Base-by-base conservation (phyloP, 805 yeast genomes). In the Teunomyces gatunensis region DNA sequence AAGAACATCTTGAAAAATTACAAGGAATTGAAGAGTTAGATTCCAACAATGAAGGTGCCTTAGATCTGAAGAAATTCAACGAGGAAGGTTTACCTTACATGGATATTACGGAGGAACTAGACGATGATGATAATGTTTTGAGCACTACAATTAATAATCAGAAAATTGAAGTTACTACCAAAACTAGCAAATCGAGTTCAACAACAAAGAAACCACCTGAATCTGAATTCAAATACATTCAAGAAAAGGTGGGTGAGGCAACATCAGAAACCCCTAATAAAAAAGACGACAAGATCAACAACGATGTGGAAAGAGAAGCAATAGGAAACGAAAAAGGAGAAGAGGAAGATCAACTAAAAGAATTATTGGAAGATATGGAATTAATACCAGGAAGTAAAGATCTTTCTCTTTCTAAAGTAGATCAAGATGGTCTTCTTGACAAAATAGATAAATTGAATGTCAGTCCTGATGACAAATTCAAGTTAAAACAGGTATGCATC, bases 31-130 rank as follows among this genome's bases (percentile, higher is more conserved):
- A 23, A 12, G 17, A 50, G 54, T 54, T 17, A 51, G 25, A 20
- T 35, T 34, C 49, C 23, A 49, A 49, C 18, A 43, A 49, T 2
- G 47, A 47, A 6, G 43, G 15, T 11, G 23, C 40, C 4, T 37
- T 37, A 12, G 28, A 37, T 20, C 10, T 12, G 18, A 23, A 13
- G 18, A 47, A 50, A 20, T 46, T 55, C 6, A 68, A 69, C 18
- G 80, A 70, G 3, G 83, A 78, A 12, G 81, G 74, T 1, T 56
- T 83, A 2, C 90, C 89, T 0, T 69, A 87, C 20, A 81, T 89
- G 82, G 97, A 90, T 48, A 91, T 91, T 18, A 74, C 83, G 45
- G 97, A 90, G 59, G 67, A 61, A 45, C 64, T 91, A 33, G 96
- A 90, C 63, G 96, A 88, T 0, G 83, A 87, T n/a, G 97, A 83